Conservation (phyloP, 306 rosid species). For the Ceratonia siliqua region DNA sequence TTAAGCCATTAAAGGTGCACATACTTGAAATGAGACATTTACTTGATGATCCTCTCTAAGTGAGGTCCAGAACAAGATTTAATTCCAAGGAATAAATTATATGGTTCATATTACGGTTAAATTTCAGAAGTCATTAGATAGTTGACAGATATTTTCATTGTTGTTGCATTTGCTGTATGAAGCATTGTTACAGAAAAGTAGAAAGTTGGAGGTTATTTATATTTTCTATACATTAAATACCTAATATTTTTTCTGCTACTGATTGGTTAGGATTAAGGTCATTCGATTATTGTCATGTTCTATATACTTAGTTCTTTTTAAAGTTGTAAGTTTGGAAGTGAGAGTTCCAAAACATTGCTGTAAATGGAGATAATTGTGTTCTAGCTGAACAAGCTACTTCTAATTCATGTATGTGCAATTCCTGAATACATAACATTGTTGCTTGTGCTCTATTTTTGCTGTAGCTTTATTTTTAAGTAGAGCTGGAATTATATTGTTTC, state of each 20-base stretch:
- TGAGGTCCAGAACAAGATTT: constrained; percentile 4
- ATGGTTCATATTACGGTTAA: background rate
- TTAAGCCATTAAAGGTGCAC: background rate
- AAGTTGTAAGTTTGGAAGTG: background rate
- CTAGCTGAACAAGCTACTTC: too few relatives aligned
- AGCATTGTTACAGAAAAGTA: background rate
- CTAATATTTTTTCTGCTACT: background rate
- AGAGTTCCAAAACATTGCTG: background rate
- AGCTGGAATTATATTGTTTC: too few relatives aligned
- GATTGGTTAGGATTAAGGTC: background rate
- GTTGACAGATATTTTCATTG: background rate
- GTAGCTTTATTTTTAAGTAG: too few relatives aligned
- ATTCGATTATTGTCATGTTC: background rate
- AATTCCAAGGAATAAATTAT: background rate
- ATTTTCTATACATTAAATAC: background rate
- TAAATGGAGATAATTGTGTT: too few relatives aligned
- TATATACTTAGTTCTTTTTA: background rate
- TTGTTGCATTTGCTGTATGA: background rate
- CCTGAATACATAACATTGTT: too few relatives aligned
- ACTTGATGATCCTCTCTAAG: background rate
- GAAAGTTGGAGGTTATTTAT: background rate
- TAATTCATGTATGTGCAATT: too few relatives aligned
- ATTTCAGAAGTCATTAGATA: background rate
- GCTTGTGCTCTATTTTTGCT: too few relatives aligned
- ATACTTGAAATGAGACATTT: background rate